Evolutionary conservation across 495 filamentous ascomycete genomes (phyloP).

Genomic region (Oleoguttula mirabilis): DNA sequence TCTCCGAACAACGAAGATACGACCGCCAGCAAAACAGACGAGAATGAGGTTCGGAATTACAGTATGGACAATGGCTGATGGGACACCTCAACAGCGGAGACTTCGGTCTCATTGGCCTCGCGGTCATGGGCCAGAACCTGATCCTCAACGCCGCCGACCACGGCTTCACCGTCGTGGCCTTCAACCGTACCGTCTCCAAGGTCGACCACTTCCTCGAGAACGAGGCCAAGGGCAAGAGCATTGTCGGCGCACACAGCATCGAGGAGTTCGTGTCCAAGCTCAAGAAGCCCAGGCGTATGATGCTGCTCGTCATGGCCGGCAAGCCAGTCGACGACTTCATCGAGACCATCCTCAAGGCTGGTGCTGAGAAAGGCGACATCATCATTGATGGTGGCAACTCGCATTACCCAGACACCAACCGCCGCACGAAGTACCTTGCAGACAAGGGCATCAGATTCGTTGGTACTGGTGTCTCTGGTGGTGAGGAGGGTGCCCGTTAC

Average conservation of each 20-base stretch:
- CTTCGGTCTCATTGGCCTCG: slow-evolving; percentile 99
- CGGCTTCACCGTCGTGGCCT: slow-evolving; percentile 89
- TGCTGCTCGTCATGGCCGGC: slow-evolving; percentile 97
- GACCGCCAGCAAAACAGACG: too few species aligned
- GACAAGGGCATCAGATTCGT: slow-evolving; percentile 91
- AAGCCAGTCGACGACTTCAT: slow-evolving; percentile 98
- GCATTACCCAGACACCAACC: slow-evolving; percentile 97
- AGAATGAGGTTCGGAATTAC: too few species aligned
- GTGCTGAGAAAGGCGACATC: slow-evolving; percentile 85
- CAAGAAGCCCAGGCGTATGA: slow-evolving; percentile 89
- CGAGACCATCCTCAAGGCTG: slow-evolving; percentile 71
- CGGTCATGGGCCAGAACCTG: slow-evolving; percentile 97
- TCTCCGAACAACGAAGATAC: too few species aligned
- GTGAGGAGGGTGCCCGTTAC: slow-evolving; percentile 97
- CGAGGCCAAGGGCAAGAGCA: slow-evolving; percentile 58
- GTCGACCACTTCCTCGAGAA: slow-evolving; percentile 79
- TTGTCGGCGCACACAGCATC: slow-evolving; percentile 85
- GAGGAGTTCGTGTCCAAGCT: slow-evolving; percentile 91
- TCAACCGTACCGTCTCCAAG: slow-evolving; percentile 95
- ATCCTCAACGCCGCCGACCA: slow-evolving; percentile 97
- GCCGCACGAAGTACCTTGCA: slow-evolving; percentile 73
- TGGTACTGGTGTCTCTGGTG: slow-evolving; percentile 93
- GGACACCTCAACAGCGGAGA: slow-evolving; percentile 45
- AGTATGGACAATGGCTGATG: too few species aligned
- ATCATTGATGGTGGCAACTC: slow-evolving; percentile 99